These are phyloP conservation scores for Mycena belliarum DNA, from an alignment of 768 basidiomycete species.

Conservation along the genomic window DNA sequence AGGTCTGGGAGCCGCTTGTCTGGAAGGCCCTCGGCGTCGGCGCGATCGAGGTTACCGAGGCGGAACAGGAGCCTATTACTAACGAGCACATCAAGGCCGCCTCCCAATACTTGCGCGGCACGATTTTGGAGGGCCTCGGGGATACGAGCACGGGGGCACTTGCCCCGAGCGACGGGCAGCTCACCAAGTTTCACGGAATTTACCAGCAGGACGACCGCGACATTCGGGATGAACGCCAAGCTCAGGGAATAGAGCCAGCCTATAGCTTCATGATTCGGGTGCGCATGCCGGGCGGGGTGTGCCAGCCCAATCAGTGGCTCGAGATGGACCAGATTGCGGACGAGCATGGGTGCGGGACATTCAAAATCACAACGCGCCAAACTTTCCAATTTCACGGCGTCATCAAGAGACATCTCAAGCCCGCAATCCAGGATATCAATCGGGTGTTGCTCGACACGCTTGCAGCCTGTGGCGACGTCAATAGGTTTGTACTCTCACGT, in stretches of 20 bases:
- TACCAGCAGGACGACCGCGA: conserved; percentile 98
- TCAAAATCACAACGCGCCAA: conserved; percentile 96
- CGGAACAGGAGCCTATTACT: conserved; percentile 95
- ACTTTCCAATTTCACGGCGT: conserved; percentile 99
- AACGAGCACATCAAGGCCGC: conserved; percentile 99
- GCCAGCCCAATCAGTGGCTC: conserved; percentile 89
- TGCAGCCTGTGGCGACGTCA: conserved; percentile 98
- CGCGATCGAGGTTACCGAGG: conserved; percentile 81
- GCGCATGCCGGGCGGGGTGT: conserved; percentile 95
- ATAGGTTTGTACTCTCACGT: conserved; percentile 53
- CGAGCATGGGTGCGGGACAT: conserved; percentile 88
- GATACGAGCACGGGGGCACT: conserved; percentile 90
- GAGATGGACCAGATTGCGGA: conserved; percentile 96
- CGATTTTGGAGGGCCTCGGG: conserved; percentile 87
- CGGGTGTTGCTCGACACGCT: conserved; percentile 88
- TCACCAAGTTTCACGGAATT: conserved; percentile 98
- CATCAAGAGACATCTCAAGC: conserved; percentile 94
- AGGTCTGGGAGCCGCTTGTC: conserved; percentile 86
- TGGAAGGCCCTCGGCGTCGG: conserved; percentile 98
- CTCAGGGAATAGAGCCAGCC: conserved; percentile 91
- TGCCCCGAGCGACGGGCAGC: conserved; percentile 85
- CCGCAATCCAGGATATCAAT: conserved; percentile 96
- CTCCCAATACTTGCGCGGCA: conserved; percentile 89
- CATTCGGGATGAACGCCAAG: conserved; percentile 93
- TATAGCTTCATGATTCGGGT: conserved; percentile 99